phyloP scores from a whole-genome alignment of 345 rosid species.

The Abelmoschus esculentus region DNA sequence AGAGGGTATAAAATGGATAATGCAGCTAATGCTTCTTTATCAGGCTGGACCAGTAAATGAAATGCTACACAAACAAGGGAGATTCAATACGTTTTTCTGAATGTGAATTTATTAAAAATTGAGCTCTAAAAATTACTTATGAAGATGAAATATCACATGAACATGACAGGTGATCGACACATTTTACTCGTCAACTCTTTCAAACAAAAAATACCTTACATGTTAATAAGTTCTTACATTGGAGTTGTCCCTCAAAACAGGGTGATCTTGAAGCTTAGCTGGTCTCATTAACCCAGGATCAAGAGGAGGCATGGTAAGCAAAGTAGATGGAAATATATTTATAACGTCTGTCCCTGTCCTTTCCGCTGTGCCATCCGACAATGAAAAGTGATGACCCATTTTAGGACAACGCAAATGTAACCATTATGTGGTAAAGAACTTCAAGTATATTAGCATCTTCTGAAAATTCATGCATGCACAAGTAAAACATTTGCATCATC shows the following conservation, averaged over 20 bases:
- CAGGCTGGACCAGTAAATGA: background rate
- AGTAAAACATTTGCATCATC: background rate
- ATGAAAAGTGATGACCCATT: background rate
- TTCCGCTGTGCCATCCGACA: background rate
- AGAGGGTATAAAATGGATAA: background rate
- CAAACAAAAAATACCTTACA: background rate
- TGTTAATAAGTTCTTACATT: background rate
- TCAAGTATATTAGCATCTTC: background rate
- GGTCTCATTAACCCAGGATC: background rate
- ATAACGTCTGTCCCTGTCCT: background rate
- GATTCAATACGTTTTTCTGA: background rate
- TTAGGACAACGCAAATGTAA: background rate
- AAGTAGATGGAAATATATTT: background rate
- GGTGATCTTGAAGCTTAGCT: background rate
- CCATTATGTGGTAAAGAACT: background rate
- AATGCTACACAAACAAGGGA: background rate
- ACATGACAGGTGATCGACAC: background rate
- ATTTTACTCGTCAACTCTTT: background rate
- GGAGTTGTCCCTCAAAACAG: background rate
- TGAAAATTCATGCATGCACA: background rate
- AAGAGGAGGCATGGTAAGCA: background rate
- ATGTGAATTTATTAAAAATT: background rate
- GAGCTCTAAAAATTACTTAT: background rate
- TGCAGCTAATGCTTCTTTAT: background rate
- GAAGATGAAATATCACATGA: background rate